Evolutionary conservation across 2,329 filamentous ascomycete species (phyloP), one percentile per base, ranked within the genome.

Genomic region (Stachybotrys elegans): DNA sequence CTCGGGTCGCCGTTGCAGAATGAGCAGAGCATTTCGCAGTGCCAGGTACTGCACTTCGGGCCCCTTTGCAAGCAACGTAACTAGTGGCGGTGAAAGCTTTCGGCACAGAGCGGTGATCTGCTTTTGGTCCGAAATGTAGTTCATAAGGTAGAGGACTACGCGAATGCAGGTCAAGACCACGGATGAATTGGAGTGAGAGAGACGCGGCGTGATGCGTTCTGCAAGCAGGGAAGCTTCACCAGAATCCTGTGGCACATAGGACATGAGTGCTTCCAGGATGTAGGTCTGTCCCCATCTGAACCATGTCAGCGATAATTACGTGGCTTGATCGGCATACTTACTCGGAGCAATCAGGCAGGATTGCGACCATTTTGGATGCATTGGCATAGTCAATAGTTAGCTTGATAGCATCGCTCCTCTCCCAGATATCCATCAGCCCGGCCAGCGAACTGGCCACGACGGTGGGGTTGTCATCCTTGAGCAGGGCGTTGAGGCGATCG

Each of bases 1-100:
- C 58, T 97, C 93, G 0, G 93, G 93, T 44, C 92, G 79, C 56
- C 92, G 79, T 64, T 98, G 93, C 42, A 98, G 72, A 54, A 98
- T 98, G 13, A 98, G 75, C 3, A 98, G 76, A 0, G 93, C 93
- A 61, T 98, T 98, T 50, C 93, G 79, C 16, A 98, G 76, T 0
- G 93, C 93, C 6, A 98, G 77, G 60, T 98, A 98, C 63, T 98
- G 93, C n/a, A 98, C 93, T 63, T 98, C 93, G 1, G 93, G 89
- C 0, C 92, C 92, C 68, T 98, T 98, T 42, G 92, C 93, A 20
- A 98, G 78, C 8, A 98, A 75, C 1, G 93, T 98, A 23, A 98
- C 92, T 4, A 98, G 76, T 4, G 93, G 93, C 13, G 93, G 93
- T 6, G 93, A 97, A 11, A 98, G 76, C 67, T 97, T 98, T 56